phyloP scores from a whole-genome alignment of 148 eudicot genomes.

The Simmondsia chinensis region DNA sequence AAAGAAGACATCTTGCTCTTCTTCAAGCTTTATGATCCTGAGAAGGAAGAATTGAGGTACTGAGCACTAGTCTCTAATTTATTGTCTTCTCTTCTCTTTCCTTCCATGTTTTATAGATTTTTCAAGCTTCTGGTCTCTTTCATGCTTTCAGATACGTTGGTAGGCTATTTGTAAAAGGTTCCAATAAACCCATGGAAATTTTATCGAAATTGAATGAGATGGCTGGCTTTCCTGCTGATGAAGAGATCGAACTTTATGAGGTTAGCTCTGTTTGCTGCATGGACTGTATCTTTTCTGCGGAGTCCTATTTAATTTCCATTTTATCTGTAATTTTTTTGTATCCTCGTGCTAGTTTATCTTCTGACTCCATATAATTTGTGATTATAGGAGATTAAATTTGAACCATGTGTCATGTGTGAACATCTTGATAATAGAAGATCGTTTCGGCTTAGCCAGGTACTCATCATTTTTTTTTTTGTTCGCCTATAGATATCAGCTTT shows the following conservation, averaged over 20 bases:
- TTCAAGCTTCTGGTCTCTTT: slow-evolving; percentile 3
- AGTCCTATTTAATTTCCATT: not conserved
- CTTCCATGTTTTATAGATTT: slow-evolving; percentile 1
- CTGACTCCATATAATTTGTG: slow-evolving; percentile 7
- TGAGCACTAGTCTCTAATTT: not conserved
- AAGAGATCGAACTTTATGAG: slow-evolving; percentile 78
- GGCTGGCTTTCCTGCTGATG: slow-evolving; percentile 78
- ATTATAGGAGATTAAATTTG: slow-evolving; percentile 84
- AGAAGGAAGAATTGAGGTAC: slow-evolving; percentile 85
- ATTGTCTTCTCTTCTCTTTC: not conserved
- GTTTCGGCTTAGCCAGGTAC: slow-evolving; percentile 72
- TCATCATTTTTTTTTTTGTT: not conserved
- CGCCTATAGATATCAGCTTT: not conserved
- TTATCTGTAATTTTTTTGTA: not conserved
- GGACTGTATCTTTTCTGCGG: not conserved
- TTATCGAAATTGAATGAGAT: slow-evolving; percentile 54
- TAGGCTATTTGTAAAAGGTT: slow-evolving; percentile 60
- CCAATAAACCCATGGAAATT: slow-evolving; percentile 55
- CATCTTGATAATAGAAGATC: slow-evolving; percentile 55
- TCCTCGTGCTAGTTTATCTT: not conserved
- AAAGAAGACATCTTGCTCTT: slow-evolving; percentile 91
- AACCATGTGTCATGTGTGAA: slow-evolving; percentile 90
- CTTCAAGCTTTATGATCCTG: slow-evolving; percentile 88
- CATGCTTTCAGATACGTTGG: slow-evolving; percentile 70
- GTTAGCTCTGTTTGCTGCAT: slow-evolving; percentile 26